Evolutionary conservation across 352 stramenopile genomes (phyloP), one percentile per base, ranked within the genome.

Genomic region (Phytophthora niederhauseri): DNA sequence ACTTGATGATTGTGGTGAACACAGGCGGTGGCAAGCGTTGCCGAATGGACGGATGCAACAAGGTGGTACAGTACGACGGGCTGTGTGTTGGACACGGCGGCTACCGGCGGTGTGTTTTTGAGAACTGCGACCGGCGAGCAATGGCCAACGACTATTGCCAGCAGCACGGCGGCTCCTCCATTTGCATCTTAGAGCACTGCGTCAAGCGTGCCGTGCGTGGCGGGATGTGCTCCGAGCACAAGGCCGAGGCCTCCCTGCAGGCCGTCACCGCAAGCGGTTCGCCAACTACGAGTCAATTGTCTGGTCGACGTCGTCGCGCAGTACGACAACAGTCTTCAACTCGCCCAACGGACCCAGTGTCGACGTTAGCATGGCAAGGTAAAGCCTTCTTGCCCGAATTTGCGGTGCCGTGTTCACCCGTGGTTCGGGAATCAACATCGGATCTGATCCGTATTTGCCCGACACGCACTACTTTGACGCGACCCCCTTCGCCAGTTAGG

Each of bases 81-180:
- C 71, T 85, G 1, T 83, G 78, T 57, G 81, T 85, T 3, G 72
- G 70, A 6, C 81, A 87, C 43, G 81, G 81, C 15, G 81, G 81
- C 11, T 87, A 79, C 34, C 81, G 78, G n/a, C 67, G 71, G 63
- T 89, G 81, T 62, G 34, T 80, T 4, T 76, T 69, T 3, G 61
- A 66, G n/a, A 73, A 67, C 28, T 85, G 76, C 54, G 50, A 64
- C 34, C 79, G 60, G 26, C 79, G 78, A 7, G 73, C 78, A n/a
- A 72, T 85, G 52, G 54, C 74, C 7, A 85, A 82, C 31, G 70
- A 81, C 24, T 82, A 77, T 66, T 89, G 80, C 51, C 62, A 73
- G 4, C 57, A 64, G 15, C 80, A 89, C 54, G 80, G 80, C 49
- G 80, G 77, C 11, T 81, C 74, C 31, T 76, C 76, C 0, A 30